Evolutionary conservation across 129 eudicot species (phyloP).

Genomic region (Solidago caesia): DNA sequence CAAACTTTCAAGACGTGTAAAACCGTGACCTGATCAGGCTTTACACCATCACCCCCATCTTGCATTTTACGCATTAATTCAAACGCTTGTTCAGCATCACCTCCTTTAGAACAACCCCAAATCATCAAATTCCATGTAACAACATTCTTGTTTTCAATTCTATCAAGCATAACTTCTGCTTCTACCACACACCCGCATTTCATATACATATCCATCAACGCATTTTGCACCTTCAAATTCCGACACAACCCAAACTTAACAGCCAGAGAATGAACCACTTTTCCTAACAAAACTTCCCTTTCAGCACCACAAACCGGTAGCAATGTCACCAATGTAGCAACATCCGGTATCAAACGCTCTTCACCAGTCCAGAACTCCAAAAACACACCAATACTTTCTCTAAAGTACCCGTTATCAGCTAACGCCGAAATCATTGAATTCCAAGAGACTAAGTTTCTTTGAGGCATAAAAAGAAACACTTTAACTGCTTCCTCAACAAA

Average conservation of each 20-base stretch:
- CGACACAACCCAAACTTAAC: slow-evolving; percentile 47
- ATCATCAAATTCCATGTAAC: slow-evolving; percentile 74
- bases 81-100: slow-evolving; percentile 41
- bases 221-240: slow-evolving; percentile 53
- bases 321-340: slow-evolving; percentile 49
- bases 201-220: slow-evolving; percentile 61
- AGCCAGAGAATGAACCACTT: slow-evolving; percentile 41
- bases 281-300: slow-evolving; percentile 38
- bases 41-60: slow-evolving; percentile 10
- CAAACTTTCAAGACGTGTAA: slow-evolving; percentile 48
- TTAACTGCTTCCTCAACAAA: slow-evolving; percentile 41
- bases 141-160: slow-evolving; percentile 40
- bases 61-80: slow-evolving; percentile 46
- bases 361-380: slow-evolving; percentile 29
- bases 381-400: slow-evolving; percentile 39
- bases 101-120: slow-evolving; percentile 50
- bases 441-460: slow-evolving; percentile 60
- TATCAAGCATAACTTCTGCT: slow-evolving; percentile 39
- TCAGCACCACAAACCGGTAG: slow-evolving; percentile 48
- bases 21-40: slow-evolving; percentile 48
- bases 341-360: slow-evolving; percentile 43
- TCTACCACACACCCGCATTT: slow-evolving; percentile 48
- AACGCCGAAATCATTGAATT: slow-evolving; percentile 46
- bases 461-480: slow-evolving; percentile 46
- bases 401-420: slow-evolving; percentile 32